These are phyloP conservation scores for Capsicum chinense DNA, from an alignment of 257 asterid genomes.

Conservation along the genomic window DNA sequence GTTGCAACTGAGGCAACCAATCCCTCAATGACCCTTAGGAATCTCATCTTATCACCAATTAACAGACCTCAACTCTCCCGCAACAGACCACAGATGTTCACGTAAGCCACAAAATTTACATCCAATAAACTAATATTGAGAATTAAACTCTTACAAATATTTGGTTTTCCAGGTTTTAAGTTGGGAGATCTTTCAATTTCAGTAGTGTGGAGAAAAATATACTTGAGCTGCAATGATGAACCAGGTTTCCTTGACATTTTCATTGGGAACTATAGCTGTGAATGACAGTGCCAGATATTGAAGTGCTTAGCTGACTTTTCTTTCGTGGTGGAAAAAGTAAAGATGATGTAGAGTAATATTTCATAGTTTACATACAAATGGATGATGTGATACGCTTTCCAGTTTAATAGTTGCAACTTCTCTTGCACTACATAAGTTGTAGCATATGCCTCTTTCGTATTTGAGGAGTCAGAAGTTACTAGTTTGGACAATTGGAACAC, in stretches of 20 bases:
- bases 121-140: background rate
- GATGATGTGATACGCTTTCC: constrained; percentile 2
- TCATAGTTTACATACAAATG: constrained; percentile 13
- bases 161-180: constrained; percentile 17
- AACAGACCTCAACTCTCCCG: constrained; percentile 90
- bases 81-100: constrained; percentile 70
- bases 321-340: background rate
- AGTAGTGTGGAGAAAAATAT: background rate
- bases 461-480: background rate
- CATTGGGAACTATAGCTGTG: background rate
- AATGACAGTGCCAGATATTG: background rate
- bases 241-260: constrained; percentile 8
- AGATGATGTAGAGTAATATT: background rate
- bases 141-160: background rate
- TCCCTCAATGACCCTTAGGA: constrained; percentile 80
- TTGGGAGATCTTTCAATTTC: constrained; percentile 3
- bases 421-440: background rate
- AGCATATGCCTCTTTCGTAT: background rate
- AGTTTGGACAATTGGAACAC: background rate
- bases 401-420: constrained; percentile 16
- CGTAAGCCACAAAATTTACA: constrained; percentile 48
- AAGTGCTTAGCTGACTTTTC: constrained; percentile 5
- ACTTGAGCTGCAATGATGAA: constrained; percentile 17
- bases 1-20: constrained; percentile 61
- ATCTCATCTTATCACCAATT: constrained; percentile 87